Evolutionary conservation across 2,329 filamentous ascomycete species (phyloP).

Genomic region (Claviceps digitariae): DNA sequence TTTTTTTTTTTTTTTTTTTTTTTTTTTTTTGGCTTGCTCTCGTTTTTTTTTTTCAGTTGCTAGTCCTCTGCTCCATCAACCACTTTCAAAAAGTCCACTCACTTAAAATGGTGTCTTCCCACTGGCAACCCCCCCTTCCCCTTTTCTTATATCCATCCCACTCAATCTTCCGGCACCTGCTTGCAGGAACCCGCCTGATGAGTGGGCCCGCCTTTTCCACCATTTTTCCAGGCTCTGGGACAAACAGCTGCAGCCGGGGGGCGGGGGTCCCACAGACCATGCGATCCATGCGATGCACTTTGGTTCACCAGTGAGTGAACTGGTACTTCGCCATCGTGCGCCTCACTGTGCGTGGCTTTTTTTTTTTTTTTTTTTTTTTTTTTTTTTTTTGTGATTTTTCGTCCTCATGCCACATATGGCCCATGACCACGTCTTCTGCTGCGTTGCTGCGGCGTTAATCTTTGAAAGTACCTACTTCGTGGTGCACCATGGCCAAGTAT

Average conservation of each 20-base stretch:
- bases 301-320: no score
- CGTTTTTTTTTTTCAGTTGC: no score
- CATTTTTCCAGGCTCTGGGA: neutral
- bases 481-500: no score
- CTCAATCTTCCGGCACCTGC: neutral
- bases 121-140: neutral
- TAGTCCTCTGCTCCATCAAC: no score
- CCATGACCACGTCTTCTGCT: no score
- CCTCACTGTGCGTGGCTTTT: neutral
- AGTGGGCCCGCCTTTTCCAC: neutral
- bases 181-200: neutral
- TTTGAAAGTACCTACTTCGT: no score
- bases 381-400: no score
- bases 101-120: neutral
- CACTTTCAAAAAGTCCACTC: neutral
- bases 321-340: neutral
- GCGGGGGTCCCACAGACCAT: neutral
- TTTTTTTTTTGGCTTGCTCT: no score
- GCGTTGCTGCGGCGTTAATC: no score
- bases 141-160: neutral
- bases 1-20: no score
- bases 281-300: neutral
- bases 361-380: neutral
- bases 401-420: no score
- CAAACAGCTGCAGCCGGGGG: neutral